Evolutionary conservation across 2,329 filamentous ascomycete species (phyloP).

Genomic region (Colletotrichum falcatum): DNA sequence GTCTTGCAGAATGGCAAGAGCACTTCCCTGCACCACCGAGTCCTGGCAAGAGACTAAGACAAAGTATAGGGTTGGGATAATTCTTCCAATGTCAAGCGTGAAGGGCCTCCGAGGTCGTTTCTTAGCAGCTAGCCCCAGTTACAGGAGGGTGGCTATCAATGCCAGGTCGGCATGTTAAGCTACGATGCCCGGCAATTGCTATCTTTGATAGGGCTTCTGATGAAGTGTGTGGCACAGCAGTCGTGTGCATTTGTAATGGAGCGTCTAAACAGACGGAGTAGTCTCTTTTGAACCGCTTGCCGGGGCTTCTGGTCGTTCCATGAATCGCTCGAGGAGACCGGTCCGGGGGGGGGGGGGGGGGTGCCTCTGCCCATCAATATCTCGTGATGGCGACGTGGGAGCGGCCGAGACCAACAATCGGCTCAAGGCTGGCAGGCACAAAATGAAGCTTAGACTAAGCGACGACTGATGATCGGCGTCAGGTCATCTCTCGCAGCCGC

Average conservation of each 20-base stretch:
- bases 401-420: constrained; percentile 34
- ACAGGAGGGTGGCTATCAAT: constrained; percentile 9
- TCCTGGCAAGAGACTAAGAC: constrained; percentile 24
- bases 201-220: constrained; percentile 17
- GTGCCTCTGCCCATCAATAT: constrained; percentile 41
- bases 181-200: constrained; percentile 5
- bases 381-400: constrained; percentile 41
- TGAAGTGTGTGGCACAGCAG: constrained; percentile 29
- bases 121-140: constrained; percentile 20
- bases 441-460: neutral
- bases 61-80: constrained; percentile 30
- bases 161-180: constrained; percentile 25
- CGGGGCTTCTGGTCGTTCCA: constrained; percentile 23
- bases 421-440: neutral
- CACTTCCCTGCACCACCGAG: constrained; percentile 9
- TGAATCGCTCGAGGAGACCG: constrained; percentile 37
- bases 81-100: constrained; percentile 32
- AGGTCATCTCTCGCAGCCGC: neutral
- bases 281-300: constrained; percentile 19
- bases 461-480: too few species aligned
- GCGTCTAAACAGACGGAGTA: constrained; percentile 33
- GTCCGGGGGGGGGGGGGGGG: constrained; percentile 27
- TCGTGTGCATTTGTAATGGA: constrained; percentile 31
- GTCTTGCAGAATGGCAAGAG: constrained; percentile 23
- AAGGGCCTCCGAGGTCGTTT: constrained; percentile 29